Conservation (phyloP, 2,329 filamentous ascomycete genomes). For the Sporothrix luriei region DNA sequence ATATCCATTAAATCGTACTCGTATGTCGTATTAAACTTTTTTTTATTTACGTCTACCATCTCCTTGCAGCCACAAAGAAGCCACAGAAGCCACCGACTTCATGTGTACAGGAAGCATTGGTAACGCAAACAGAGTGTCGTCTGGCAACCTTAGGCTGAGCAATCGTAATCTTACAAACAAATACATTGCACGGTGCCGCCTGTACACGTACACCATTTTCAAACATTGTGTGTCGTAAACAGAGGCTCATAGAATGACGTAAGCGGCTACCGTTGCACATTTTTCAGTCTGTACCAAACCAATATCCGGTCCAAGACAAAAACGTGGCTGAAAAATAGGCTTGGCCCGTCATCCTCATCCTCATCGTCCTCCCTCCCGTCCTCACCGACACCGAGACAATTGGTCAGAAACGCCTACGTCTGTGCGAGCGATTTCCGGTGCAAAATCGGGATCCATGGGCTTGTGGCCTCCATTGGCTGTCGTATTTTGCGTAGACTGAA, state of each 20-base stretch:
- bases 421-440: neutral
- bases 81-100: constrained; percentile 5
- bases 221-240: neutral
- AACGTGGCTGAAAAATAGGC: neutral
- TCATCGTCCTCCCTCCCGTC: neutral
- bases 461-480: neutral
- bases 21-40: too few species aligned
- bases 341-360: neutral
- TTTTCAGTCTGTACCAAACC: neutral
- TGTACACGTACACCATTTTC: too few species aligned
- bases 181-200: too few species aligned
- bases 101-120: too few species aligned
- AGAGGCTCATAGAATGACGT: constrained; percentile 3
- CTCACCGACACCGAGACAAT: constrained; percentile 12
- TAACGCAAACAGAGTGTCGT: neutral
- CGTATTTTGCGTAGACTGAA: neutral
- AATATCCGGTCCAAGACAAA: constrained; percentile 18
- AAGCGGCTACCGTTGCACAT: neutral
- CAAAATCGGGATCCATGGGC: neutral
- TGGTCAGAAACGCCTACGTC: neutral
- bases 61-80: constrained; percentile 8
- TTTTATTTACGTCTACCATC: neutral
- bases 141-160: too few species aligned
- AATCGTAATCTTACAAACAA: too few species aligned
- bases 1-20: too few species aligned